Evolutionary conservation across 1,284 basidiomycete genomes (phyloP).

Genomic region (Phellopilus nigrolimitatus): DNA sequence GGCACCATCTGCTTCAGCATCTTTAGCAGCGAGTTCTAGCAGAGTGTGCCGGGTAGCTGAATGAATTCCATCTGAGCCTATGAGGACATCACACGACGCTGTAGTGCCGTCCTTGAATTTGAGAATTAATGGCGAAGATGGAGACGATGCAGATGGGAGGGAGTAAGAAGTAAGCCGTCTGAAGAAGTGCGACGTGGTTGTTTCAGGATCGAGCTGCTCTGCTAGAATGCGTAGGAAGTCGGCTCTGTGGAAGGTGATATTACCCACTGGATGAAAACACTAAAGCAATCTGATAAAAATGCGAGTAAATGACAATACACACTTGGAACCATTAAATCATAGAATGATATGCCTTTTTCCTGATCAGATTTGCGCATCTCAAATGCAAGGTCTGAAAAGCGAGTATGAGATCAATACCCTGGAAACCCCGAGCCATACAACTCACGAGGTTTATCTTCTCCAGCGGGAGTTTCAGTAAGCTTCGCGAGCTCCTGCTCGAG

Average conservation of each 20-base stretch:
- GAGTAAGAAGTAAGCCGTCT: slow-evolving; percentile 38
- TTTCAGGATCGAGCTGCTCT: slow-evolving; percentile 29
- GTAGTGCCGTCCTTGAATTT: slow-evolving; percentile 40
- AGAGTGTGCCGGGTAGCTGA: slow-evolving; percentile 25
- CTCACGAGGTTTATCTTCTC: slow-evolving; percentile 7
- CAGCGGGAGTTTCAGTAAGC: slow-evolving; percentile 10
- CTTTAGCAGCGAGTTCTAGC: neutral
- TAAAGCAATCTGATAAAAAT: neutral
- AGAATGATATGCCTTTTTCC: slow-evolving; percentile 28
- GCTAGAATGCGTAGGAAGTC: slow-evolving; percentile 40
- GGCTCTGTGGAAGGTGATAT: slow-evolving; percentile 36
- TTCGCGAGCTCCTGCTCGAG: slow-evolving; percentile 23
- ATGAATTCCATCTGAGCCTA: slow-evolving; percentile 46
- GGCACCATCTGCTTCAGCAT: slow-evolving; percentile 17
- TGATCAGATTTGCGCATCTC: slow-evolving; percentile 33
- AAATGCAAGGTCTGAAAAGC: slow-evolving; percentile 27
- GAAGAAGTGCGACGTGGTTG: slow-evolving; percentile 31
- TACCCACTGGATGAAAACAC: slow-evolving; percentile 30
- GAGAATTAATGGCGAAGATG: slow-evolving; percentile 30
- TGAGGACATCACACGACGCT: slow-evolving; percentile 40
- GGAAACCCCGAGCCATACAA: neutral
- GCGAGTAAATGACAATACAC: slow-evolving; percentile 4
- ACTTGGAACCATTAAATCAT: slow-evolving; percentile 31
- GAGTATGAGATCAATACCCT: neutral
- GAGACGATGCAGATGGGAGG: slow-evolving; percentile 23